phyloP scores from a whole-genome alignment of 352 stramenopile species.

The Halophytophthora polymorphica region DNA sequence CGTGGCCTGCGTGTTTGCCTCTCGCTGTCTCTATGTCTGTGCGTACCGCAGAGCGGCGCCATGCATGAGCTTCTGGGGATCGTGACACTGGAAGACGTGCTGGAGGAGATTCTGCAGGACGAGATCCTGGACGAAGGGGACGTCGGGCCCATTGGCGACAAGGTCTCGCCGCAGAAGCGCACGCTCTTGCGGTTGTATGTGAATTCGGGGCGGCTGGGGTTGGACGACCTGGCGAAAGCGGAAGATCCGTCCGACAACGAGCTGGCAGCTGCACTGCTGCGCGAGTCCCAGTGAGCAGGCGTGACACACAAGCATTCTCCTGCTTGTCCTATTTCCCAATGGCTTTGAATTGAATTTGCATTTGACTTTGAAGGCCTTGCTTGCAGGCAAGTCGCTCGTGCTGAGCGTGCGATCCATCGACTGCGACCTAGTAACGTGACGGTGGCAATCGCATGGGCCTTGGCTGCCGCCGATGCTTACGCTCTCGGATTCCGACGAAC shows the following conservation, averaged over 20 bases:
- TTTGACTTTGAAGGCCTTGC: no score
- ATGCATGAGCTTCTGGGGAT: slow-evolving; percentile 95
- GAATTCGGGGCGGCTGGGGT: slow-evolving; percentile 38
- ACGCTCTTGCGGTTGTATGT: slow-evolving; percentile 48
- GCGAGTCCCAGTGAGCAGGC: neutral
- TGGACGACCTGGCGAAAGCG: slow-evolving; percentile 38
- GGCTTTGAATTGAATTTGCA: no score
- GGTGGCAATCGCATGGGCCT: no score
- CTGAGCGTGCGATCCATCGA: no score
- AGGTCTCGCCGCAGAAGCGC: slow-evolving; percentile 45
- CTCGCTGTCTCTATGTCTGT: no score
- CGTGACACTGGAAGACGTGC: slow-evolving; percentile 98
- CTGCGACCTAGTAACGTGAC: no score
- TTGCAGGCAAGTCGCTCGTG: no score
- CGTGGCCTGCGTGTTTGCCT: neutral
- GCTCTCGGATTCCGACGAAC: no score
- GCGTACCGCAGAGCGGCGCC: slow-evolving; percentile 58
- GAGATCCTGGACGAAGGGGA: slow-evolving; percentile 97
- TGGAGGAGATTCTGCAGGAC: slow-evolving; percentile 96
- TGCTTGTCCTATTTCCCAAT: no score
- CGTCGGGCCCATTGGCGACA: slow-evolving; percentile 26
- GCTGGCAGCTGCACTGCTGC: slow-evolving; percentile 14
- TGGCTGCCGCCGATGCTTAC: no score
- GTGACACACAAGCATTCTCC: no score
- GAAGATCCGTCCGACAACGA: slow-evolving; percentile 39